Conservation (phyloP, 1,284 basidiomycete genomes). For the Volvariella surrecta region DNA sequence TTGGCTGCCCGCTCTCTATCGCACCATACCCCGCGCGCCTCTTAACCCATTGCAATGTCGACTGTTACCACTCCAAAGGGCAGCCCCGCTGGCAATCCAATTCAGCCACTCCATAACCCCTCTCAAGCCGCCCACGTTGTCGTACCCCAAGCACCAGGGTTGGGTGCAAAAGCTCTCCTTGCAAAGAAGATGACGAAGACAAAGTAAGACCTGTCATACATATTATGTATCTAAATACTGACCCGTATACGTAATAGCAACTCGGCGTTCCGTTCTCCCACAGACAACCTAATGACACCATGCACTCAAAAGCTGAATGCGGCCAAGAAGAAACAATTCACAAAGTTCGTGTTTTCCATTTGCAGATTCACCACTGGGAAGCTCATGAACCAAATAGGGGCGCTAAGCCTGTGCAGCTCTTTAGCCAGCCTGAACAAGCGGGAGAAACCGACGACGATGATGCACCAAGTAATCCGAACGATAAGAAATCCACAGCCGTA, state of each 20-base stretch:
- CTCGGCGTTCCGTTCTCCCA: conserved; percentile 80
- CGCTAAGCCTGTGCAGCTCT: conserved; percentile 52
- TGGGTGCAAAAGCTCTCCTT: conserved; percentile 81
- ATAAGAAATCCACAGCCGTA: conserved; percentile 12
- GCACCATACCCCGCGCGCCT: too few relatives aligned
- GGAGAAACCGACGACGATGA: conserved; percentile 33
- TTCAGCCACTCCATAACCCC: conserved; percentile 82
- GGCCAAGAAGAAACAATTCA: conserved; percentile 87
- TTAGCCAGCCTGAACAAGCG: conserved; percentile 34
- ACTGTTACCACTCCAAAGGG: conserved; percentile 46
- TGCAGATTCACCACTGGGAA: conserved; percentile 3
- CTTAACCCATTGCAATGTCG: conserved; percentile 46
- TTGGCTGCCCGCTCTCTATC: too few relatives aligned
- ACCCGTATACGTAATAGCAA: conserved; percentile 41
- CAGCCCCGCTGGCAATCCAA: conserved; percentile 48
- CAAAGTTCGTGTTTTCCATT: conserved; percentile 54
- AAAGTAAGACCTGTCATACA: conserved; percentile 35
- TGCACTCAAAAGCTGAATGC: conserved; percentile 83
- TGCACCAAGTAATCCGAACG: conserved; percentile 16
- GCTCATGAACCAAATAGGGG: conserved; percentile 35
- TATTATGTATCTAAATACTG: neutral
- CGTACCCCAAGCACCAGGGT: conserved; percentile 52
- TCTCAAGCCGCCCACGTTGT: conserved; percentile 68
- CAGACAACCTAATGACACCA: conserved; percentile 89
- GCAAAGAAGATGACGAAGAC: conserved; percentile 84